Percentiles rank a stretch among this genome's conserved stretches.
phyloP scores from a whole-genome alignment of 129 eudicot genomes.

The Flaveria ramosissima region DNA sequence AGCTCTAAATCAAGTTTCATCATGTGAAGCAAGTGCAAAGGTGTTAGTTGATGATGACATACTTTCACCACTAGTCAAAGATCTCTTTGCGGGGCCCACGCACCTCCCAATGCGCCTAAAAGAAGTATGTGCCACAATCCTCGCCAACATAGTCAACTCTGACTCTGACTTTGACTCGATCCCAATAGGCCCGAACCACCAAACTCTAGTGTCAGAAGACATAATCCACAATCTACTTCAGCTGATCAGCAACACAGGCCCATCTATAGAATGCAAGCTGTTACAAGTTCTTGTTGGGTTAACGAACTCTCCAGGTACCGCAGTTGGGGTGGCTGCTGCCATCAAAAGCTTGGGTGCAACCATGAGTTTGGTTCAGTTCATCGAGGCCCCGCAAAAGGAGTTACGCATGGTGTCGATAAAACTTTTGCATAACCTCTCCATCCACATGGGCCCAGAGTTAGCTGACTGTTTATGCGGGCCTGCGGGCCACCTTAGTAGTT shows the following conservation, averaged over 20 bases:
- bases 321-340: conserved; percentile 69
- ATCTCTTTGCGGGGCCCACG: conserved; percentile 64
- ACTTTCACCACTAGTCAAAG: conserved; percentile 82
- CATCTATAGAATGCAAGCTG: conserved; percentile 82
- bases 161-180: conserved; percentile 68
- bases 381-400: conserved; percentile 86
- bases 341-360: conserved; percentile 93
- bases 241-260: conserved; percentile 90
- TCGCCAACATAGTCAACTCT: conserved; percentile 72
- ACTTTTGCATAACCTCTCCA: conserved; percentile 75
- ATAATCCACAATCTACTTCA: conserved; percentile 74
- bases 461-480: conserved; percentile 68
- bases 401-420: conserved; percentile 67
- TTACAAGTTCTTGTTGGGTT: conserved; percentile 91
- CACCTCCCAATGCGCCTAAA: conserved; percentile 68
- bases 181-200: conserved; percentile 69
- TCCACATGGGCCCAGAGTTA: conserved; percentile 71
- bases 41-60: conserved; percentile 74
- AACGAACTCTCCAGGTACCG: conserved; percentile 63
- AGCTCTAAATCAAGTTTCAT: conserved; percentile 90
- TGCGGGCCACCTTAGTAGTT: conserved; percentile 73
- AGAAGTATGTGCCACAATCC: conserved; percentile 87
- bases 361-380: conserved; percentile 81
- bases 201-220: conserved; percentile 76
- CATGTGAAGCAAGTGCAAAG: conserved; percentile 76